Evolutionary conservation across 2,329 filamentous ascomycete genomes (phyloP), one percentile per base, ranked within the genome.

Genomic region (Neoascochyta sp.): DNA sequence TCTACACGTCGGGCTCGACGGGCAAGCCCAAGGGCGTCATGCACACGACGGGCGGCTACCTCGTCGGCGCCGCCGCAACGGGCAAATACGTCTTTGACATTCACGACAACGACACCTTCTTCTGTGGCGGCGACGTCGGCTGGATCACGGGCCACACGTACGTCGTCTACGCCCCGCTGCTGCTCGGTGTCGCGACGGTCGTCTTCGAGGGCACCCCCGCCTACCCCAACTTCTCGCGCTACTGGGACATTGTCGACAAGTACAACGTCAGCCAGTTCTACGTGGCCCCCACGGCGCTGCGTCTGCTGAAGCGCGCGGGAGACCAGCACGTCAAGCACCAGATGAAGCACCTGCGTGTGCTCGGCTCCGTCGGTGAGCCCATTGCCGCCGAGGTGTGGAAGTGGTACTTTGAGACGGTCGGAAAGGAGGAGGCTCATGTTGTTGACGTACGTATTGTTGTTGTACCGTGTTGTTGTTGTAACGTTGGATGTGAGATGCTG

Each of bases 81-180:
- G 90, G 89, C 43, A 98, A 96, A 69, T 96, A 98, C 64, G 90
- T 96, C 41, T 98, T 98, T 61, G 92, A 98, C 63, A 93, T 98
- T 43, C 92, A 98, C 64, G 83, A 89, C 42, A 80, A 84, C 31
- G 92, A 98, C 65, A 80, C 78, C 43, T 95, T 92, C 76, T 96
- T 96, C 76, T 98, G 92, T 54, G 92, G 89, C 64, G 92, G 92
- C 63, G 92, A 98, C 57, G 90, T 98, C 23, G 92, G 92, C 45
- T 98, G 92, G 92, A 96, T 98, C 62, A 98, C 92, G 16, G 92
- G 92, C 11, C 92, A 98, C 70, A 95, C 92, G 14, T 98, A 98
- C 55, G 90, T 96, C 34, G 90, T 98, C 21, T 98, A 98, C 61
- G 88, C 92, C 8, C 92, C 92, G 44, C 75, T 98, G 30, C 74